phyloP scores from a whole-genome alignment of 2,329 filamentous ascomycete species.

The Venturiaceae sp. region DNA sequence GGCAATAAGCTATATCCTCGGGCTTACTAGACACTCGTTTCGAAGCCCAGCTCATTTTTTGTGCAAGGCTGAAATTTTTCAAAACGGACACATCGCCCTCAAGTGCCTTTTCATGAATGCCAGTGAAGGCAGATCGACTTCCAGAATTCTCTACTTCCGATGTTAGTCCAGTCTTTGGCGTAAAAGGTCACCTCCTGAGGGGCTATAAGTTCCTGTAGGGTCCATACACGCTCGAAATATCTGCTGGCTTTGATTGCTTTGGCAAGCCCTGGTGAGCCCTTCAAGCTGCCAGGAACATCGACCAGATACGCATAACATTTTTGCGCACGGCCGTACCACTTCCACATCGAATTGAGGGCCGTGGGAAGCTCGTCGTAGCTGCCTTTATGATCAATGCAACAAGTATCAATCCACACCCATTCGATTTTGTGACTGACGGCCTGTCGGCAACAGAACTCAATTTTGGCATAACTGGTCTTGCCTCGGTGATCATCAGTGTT shows the following conservation, averaged over 20 bases:
- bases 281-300: neutral
- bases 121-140: too few relatives aligned
- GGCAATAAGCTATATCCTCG: constrained; percentile 11
- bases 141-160: neutral
- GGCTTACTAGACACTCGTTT: constrained; percentile 6
- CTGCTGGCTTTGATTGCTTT: neutral
- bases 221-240: too few relatives aligned
- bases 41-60: constrained; percentile 10
- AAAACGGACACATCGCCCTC: too few relatives aligned
- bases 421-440: neutral
- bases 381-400: too few relatives aligned
- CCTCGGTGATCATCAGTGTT: neutral
- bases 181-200: neutral
- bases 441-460: neutral
- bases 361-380: constrained; percentile 9
- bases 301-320: neutral
- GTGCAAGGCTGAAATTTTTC: too few relatives aligned
- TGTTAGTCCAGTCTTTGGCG: neutral
- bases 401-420: neutral
- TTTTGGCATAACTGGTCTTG: neutral
- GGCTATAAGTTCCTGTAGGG: constrained; percentile 3
- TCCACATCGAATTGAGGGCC: neutral
- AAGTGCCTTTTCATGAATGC: too few relatives aligned
- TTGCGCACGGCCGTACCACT: neutral
- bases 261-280: neutral